A percentile compares a stretch with the other conserved stretches of the same genome.
phyloP scores from a whole-genome alignment of 164 flowering plant genomes.

The Magnolia officinalis region DNA sequence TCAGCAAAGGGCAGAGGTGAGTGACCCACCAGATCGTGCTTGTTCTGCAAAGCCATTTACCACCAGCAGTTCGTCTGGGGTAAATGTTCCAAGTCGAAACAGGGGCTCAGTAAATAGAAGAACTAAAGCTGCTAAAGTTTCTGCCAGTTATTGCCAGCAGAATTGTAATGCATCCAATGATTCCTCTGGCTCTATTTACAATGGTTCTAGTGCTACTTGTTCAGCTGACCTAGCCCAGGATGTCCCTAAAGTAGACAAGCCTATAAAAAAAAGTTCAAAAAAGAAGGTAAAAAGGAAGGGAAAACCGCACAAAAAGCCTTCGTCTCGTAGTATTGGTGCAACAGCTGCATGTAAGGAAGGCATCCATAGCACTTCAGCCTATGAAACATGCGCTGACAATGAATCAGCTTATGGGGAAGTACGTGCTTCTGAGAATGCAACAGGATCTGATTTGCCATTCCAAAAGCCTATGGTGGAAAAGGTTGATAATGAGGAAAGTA shows the following conservation, averaged over 20 bases:
- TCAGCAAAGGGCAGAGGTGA: slow-evolving; percentile 12
- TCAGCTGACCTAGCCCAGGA: slow-evolving; percentile 20
- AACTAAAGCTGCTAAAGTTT: slow-evolving; percentile 18
- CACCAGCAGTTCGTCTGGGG: slow-evolving; percentile 19
- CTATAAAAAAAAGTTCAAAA: slow-evolving; percentile 24
- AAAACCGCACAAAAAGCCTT: slow-evolving; percentile 29
- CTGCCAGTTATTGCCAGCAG: slow-evolving; percentile 16
- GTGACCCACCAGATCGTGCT: slow-evolving; percentile 13
- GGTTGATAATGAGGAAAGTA: slow-evolving; percentile 8
- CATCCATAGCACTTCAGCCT: slow-evolving; percentile 17
- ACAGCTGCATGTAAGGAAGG: slow-evolving; percentile 22
- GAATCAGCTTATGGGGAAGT: slow-evolving; percentile 18
- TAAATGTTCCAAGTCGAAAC: slow-evolving; percentile 18
- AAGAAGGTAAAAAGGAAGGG: slow-evolving; percentile 46
- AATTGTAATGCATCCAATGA: slow-evolving; percentile 9
- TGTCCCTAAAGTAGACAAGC: slow-evolving; percentile 18
- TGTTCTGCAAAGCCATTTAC: slow-evolving; percentile 22
- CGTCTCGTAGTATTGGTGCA: slow-evolving; percentile 14
- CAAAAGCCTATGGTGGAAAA: slow-evolving; percentile 7
- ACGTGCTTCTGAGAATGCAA: slow-evolving; percentile 15
- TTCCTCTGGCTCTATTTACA: slow-evolving; percentile 21
- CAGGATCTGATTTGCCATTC: slow-evolving; percentile 11
- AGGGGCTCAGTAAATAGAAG: slow-evolving; percentile 18
- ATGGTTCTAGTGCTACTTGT: slow-evolving; percentile 16
- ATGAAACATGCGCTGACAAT: slow-evolving; percentile 20